Evolutionary conservation across 2,329 filamentous ascomycete genomes (phyloP).

Genomic region (Curvularia sp.): DNA sequence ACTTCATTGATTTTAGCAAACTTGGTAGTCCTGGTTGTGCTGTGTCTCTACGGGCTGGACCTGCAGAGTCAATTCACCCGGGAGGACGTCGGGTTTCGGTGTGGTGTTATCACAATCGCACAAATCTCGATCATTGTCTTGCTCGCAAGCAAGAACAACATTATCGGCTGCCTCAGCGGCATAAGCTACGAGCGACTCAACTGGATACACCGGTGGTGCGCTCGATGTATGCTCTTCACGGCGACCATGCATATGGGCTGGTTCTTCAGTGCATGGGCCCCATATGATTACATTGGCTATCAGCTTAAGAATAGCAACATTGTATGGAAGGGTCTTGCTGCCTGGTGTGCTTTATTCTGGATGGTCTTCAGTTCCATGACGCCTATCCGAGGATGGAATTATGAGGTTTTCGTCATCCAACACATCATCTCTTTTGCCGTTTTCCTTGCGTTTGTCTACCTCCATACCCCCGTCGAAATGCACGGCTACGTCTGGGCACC

Average conservation of each 20-base stretch:
- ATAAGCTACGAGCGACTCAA: constrained; percentile 73
- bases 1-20: constrained; percentile 56
- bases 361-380: constrained; percentile 68
- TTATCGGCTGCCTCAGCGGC: constrained; percentile 68
- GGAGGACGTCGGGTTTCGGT: constrained; percentile 65
- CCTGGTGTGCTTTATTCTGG: constrained; percentile 72
- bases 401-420: constrained; percentile 74
- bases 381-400: constrained; percentile 70
- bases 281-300: constrained; percentile 64
- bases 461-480: constrained; percentile 67
- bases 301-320: constrained; percentile 69
- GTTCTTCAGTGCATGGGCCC: constrained; percentile 65
- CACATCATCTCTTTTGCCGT: constrained; percentile 68
- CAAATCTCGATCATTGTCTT: constrained; percentile 65
- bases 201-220: constrained; percentile 77
- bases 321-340: constrained; percentile 71
- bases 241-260: constrained; percentile 74
- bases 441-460: constrained; percentile 69
- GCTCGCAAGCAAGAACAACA: constrained; percentile 63
- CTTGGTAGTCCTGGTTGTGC: constrained; percentile 59
- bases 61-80: constrained; percentile 58
- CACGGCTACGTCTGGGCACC: constrained; percentile 71
- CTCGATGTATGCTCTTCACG: constrained; percentile 71
- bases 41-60: constrained; percentile 65
- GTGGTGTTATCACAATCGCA: constrained; percentile 60